Percentiles rank a stretch among this genome's conserved stretches.
Conservation (phyloP, 257 asterid species). For the Capsicum baccatum region DNA sequence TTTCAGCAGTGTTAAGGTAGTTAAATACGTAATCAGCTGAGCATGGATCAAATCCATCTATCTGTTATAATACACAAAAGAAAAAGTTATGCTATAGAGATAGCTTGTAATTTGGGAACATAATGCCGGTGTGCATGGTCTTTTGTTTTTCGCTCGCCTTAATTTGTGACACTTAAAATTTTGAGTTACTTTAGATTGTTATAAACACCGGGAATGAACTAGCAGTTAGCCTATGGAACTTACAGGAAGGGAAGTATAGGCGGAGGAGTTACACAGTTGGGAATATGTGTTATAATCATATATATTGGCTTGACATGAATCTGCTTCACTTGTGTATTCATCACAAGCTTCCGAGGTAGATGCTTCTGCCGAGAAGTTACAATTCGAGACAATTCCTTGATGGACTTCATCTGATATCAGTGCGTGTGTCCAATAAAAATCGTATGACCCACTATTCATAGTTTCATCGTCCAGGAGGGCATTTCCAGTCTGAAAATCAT, state of each 20-base stretch:
- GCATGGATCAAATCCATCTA: constrained; percentile 66
- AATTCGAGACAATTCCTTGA: constrained; percentile 43
- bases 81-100: not conserved
- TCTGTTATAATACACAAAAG: constrained; percentile 31
- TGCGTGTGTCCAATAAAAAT: constrained; percentile 62
- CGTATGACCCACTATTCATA: constrained; percentile 42
- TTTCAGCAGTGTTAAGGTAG: constrained; percentile 55
- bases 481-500: constrained; percentile 63
- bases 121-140: not conserved
- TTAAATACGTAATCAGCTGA: constrained; percentile 37
- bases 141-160: not conserved
- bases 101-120: not conserved
- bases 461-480: constrained; percentile 49
- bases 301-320: constrained; percentile 32
- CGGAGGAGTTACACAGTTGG: constrained; percentile 49
- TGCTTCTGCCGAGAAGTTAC: constrained; percentile 47
- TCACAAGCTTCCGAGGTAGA: constrained; percentile 37
- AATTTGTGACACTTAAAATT: not conserved
- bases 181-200: not conserved
- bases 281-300: constrained; percentile 53
- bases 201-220: not conserved
- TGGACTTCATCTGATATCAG: constrained; percentile 71
- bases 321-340: constrained; percentile 30
- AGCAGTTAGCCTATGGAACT: constrained; percentile 25
- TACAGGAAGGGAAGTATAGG: not conserved